phyloP scores from a whole-genome alignment of 2,329 filamentous ascomycete species.

The Phialophora macrospora region DNA sequence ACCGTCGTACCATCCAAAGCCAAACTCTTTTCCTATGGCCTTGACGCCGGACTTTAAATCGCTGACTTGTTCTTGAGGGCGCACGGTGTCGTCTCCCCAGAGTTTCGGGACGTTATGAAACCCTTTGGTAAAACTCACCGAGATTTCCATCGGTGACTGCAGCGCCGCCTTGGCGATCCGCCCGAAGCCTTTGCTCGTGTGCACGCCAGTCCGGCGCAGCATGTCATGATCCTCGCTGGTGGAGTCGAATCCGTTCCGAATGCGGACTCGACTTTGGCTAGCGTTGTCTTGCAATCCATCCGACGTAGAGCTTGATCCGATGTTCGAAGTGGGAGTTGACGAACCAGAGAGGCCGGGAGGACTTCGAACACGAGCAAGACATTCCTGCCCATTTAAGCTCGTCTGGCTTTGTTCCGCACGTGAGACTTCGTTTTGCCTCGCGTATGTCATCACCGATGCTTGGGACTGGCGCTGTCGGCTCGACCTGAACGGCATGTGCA shows the following conservation, averaged over 20 bases:
- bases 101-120: conserved; percentile 59
- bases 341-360: conserved; percentile 3
- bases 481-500: conserved; percentile 18
- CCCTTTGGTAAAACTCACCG: conserved; percentile 56
- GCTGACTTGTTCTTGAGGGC: conserved; percentile 48
- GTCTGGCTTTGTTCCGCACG: conserved; percentile 21
- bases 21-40: conserved; percentile 53
- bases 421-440: conserved; percentile 19
- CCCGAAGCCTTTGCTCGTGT: conserved; percentile 34
- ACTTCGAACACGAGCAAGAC: conserved; percentile 9
- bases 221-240: conserved; percentile 34
- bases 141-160: conserved; percentile 53
- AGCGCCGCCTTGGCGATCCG: conserved; percentile 27
- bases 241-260: conserved; percentile 18
- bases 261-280: conserved; percentile 22
- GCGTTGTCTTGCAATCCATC: conserved; percentile 20
- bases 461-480: conserved; percentile 27
- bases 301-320: conserved; percentile 21
- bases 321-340: conserved; percentile 24
- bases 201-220: conserved; percentile 37
- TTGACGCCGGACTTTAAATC: conserved; percentile 54
- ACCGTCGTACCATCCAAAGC: conserved; percentile 52
- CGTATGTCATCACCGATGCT: conserved; percentile 19
- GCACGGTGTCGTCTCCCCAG: conserved; percentile 57
- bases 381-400: conserved; percentile 19